These are phyloP conservation scores for Mikania micrantha DNA, from an alignment of 129 eudicot genomes.

Conservation along the genomic window DNA sequence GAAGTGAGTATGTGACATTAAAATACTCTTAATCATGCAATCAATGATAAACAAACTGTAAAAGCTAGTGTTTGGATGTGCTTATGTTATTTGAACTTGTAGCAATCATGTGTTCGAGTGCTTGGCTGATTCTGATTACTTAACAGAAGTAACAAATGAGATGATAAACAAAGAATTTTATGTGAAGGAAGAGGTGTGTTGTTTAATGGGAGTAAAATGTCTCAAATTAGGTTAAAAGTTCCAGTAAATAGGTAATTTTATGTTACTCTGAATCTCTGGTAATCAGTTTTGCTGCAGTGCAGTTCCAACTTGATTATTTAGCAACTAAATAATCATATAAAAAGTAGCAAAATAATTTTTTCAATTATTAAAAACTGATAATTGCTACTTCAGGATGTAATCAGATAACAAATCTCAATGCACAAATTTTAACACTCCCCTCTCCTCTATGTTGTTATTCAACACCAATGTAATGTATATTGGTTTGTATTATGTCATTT, in stretches of 20 bases:
- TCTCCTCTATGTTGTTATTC: not conserved
- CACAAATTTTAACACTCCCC: not conserved
- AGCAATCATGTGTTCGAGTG: not conserved
- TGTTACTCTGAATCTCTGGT: no score
- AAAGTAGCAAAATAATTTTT: not conserved
- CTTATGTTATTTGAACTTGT: not conserved
- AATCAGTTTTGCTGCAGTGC: no score
- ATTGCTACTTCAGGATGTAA: not conserved
- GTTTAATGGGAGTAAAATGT: not conserved
- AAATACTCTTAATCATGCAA: not conserved
- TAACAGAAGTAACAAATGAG: not conserved
- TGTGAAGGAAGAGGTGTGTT: not conserved
- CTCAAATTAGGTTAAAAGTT: no score
- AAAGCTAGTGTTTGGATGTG: not conserved
- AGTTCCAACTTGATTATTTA: not conserved
- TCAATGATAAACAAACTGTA: not conserved
- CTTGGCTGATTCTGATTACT: not conserved
- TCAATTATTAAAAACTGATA: not conserved
- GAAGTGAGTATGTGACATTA: not conserved
- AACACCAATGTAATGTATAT: not conserved
- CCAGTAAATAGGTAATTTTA: no score
- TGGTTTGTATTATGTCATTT: not conserved
- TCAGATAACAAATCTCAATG: not conserved
- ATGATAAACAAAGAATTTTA: not conserved
- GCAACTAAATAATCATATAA: not conserved